Evolutionary conservation across 805 yeast genomes (phyloP), one percentile per base, ranked within the genome.

Genomic region (Metschnikowia rubicola): DNA sequence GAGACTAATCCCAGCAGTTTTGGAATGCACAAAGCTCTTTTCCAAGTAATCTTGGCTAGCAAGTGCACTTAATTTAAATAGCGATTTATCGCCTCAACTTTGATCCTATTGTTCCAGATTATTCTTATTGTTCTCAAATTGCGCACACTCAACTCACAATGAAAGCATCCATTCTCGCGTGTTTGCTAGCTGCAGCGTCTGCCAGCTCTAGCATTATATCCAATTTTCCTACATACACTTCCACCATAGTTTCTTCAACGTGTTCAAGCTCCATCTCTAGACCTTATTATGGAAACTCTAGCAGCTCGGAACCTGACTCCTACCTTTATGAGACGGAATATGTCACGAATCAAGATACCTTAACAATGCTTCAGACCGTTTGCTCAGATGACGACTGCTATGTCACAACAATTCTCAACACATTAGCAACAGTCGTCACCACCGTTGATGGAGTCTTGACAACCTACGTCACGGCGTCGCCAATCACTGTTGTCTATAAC

Each of bases 371-470:
- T 11, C 57, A 55, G 38, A 71, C 75, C 28, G 59, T 66, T 15
- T 71, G 77, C 54, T 53, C 61, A 21, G 46, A 47, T n/a, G 49
- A 47, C 28, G 41, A 21, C 8, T 71, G 76, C 47, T 56, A 55
- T 41, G 65, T 59, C 36, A 70, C 75, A 29, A 70, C 74, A 29
- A 64, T 65, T 15, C 47, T 63, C 15, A 63, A 62, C 38, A 57
- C 63, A 11, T 49, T 48, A 38, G 60, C 73, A 36, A 69, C 74
- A 13, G 64, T 60, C 44, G 68, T 73, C 30, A 58, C 73, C 35
- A 65, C 68, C 7, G 62, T 68, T 8, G 65, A 71, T 46, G 77
- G 77, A 30, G 47, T 66, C 19, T 61, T 66, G 56, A 71, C 76
- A n/a, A 69, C 69, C 9, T 44, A 67, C 37, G 67, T 70, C 30